Percentiles rank a stretch among this genome's conserved stretches.
These are phyloP conservation scores for Nakazawaea ernobii DNA, from an alignment of 805 yeast genomes.

Conservation along the genomic window DNA sequence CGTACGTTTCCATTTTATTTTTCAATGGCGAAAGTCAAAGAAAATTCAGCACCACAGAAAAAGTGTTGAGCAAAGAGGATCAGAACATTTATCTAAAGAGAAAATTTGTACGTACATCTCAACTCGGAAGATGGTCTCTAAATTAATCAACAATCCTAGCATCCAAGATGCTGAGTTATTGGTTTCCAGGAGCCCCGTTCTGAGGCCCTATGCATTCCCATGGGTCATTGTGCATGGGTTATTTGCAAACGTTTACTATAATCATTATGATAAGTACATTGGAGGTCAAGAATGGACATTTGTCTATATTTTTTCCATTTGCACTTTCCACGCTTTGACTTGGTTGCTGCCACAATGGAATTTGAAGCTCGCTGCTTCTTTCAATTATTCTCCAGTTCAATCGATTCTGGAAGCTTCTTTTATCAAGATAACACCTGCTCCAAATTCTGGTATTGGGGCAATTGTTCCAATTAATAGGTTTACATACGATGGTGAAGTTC, in stretches of 20 bases:
- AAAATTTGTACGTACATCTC: not conserved
- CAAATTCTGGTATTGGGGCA: slow-evolving; percentile 82
- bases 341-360: slow-evolving; percentile 96
- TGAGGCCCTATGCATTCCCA: slow-evolving; percentile 80
- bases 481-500: slow-evolving; percentile 50
- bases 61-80: not conserved
- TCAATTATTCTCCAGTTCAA: slow-evolving; percentile 57
- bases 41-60: not conserved
- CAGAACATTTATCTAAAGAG: not conserved
- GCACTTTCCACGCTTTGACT: slow-evolving; percentile 68
- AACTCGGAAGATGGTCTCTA: slow-evolving; percentile 6
- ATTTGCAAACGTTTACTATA: slow-evolving; percentile 57
- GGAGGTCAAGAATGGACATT: slow-evolving; percentile 95
- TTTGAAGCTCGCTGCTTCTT: slow-evolving; percentile 57
- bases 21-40: not conserved
- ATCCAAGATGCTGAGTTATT: slow-evolving; percentile 70
- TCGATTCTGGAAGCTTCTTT: slow-evolving; percentile 60
- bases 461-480: slow-evolving; percentile 60
- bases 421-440: slow-evolving; percentile 72
- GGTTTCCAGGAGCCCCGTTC: slow-evolving; percentile 52
- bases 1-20: not conserved
- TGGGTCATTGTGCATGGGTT: slow-evolving; percentile 73
- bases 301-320: slow-evolving; percentile 69
- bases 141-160: slow-evolving; percentile 63
- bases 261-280: slow-evolving; percentile 74